A percentile compares a stretch with the other conserved stretches of the same genome.
phyloP scores from a whole-genome alignment of 176 grass and related monocot genomes.

The Zoysia pacifica region DNA sequence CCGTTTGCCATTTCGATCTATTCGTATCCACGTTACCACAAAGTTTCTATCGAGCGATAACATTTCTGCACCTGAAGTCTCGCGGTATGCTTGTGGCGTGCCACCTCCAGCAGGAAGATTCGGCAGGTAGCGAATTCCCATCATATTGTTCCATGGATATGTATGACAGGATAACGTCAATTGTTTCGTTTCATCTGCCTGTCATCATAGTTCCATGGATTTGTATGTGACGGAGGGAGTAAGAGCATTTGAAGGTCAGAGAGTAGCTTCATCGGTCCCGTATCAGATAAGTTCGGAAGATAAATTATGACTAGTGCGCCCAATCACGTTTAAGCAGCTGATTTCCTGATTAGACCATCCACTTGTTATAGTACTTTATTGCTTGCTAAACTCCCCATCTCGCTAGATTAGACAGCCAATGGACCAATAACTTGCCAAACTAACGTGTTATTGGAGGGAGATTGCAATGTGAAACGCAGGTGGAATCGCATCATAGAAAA shows the following conservation, averaged over 20 bases:
- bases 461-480: background rate
- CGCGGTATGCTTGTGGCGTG: background rate
- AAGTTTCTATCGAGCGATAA: too few species aligned
- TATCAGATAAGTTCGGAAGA: background rate
- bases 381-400: background rate
- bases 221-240: too few species aligned
- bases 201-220: constrained; percentile 1
- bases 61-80: too few species aligned
- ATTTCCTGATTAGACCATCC: constrained; percentile 13
- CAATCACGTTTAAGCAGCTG: constrained; percentile 7
- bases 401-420: background rate
- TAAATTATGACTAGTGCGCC: constrained; percentile 2
- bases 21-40: background rate
- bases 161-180: constrained; percentile 20
- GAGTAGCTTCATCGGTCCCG: background rate
- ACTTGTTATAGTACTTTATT: background rate
- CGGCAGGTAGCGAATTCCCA: background rate
- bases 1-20: background rate
- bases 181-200: background rate
- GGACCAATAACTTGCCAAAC: background rate
- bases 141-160: background rate
- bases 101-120: background rate
- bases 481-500: background rate
- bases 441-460: too few species aligned
- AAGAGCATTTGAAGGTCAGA: constrained; percentile 7